Evolutionary conservation across 73 alveolate genomes (phyloP).

Genomic region (Effrenium voratum): DNA sequence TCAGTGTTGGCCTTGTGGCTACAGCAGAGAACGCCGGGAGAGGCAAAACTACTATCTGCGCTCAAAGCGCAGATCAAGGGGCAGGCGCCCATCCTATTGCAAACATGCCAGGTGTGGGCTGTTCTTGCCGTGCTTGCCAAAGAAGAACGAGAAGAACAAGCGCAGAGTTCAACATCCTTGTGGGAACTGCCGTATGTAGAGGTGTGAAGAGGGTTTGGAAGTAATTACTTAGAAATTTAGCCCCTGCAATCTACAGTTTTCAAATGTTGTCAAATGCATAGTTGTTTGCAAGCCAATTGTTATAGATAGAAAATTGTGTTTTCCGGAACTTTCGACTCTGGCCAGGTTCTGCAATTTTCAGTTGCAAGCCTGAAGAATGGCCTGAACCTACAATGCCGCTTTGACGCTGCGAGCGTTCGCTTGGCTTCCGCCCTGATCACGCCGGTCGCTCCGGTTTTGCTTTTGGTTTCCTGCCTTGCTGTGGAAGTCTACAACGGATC

Average conservation of each 20-base stretch:
- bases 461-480: not conserved
- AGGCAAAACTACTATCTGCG: not conserved
- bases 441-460: not conserved
- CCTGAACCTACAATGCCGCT: not conserved
- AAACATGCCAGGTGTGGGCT: conserved; percentile 19
- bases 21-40: not conserved
- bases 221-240: too few relatives aligned
- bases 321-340: too few relatives aligned
- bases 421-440: not conserved
- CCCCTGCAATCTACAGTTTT: too few relatives aligned
- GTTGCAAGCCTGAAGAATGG: not conserved
- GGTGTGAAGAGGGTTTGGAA: too few relatives aligned
- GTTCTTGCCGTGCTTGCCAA: not conserved
- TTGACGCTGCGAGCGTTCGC: not conserved
- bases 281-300: not conserved
- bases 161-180: too few relatives aligned
- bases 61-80: not conserved
- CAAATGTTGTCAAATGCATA: not conserved
- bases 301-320: too few relatives aligned
- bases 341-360: not conserved
- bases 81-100: conserved; percentile 22
- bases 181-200: conserved; percentile 7
- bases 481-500: not conserved
- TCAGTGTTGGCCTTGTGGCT: not conserved
- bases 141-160: not conserved